These are phyloP conservation scores for Podospora sp. DNA, from an alignment of 495 filamentous ascomycete species.

Conservation along the genomic window DNA sequence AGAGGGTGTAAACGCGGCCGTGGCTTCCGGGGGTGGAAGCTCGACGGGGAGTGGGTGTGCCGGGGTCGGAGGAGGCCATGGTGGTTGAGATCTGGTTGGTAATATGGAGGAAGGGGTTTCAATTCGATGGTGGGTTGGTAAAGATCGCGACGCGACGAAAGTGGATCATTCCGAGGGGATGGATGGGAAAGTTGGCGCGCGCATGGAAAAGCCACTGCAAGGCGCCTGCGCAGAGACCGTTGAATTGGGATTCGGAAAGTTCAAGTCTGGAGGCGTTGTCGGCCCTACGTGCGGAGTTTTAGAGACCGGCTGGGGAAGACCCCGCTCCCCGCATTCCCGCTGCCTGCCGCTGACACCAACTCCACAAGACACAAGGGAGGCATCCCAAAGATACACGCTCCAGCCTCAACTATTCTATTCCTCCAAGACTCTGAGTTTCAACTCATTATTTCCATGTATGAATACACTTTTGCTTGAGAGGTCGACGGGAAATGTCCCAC, in stretches of 20 bases:
- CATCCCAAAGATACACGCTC: neutral
- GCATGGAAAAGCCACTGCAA: neutral
- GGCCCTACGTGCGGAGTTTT: neutral
- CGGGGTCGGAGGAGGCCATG: neutral
- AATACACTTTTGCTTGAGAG: conserved; percentile 73
- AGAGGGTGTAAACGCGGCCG: conserved; percentile 59
- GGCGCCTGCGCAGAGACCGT: neutral
- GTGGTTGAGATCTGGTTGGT: neutral
- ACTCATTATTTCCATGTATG: conserved; percentile 52
- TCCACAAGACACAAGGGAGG: neutral
- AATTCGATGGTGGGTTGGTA: neutral
- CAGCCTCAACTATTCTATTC: neutral
- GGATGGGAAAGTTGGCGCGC: neutral
- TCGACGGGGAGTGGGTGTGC: neutral
- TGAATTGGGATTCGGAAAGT: neutral
- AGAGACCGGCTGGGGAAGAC: neutral
- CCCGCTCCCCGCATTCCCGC: neutral
- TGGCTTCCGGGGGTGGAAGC: neutral
- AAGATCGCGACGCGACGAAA: no score
- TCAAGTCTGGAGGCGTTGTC: neutral
- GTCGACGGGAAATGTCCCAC: conserved; percentile 63
- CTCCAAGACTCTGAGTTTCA: neutral
- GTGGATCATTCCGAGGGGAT: no score
- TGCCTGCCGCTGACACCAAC: neutral
- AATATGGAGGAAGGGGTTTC: neutral